These are phyloP conservation scores for Jamesozyma jinghongensis DNA, from an alignment of 805 yeast species.

Conservation along the genomic window DNA sequence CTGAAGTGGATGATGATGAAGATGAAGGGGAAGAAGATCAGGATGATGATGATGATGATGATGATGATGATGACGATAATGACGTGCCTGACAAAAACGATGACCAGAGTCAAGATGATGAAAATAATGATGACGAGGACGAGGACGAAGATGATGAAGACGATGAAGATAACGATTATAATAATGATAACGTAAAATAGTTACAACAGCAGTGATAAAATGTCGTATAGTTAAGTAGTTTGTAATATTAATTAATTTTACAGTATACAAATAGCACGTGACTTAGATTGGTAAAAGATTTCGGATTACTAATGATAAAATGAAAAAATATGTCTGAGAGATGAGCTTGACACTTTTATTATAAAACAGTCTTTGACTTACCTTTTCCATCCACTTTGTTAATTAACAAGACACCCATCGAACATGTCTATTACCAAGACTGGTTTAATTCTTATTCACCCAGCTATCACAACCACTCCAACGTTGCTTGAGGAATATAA, in stretches of 20 bases:
- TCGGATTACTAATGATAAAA: not conserved
- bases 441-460: slow-evolving; percentile 48
- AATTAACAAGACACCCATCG: not conserved
- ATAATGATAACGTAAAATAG: slow-evolving; percentile 25
- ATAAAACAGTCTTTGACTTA: too few relatives aligned
- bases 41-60: slow-evolving; percentile 32
- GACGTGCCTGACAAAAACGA: slow-evolving; percentile 40
- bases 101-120: slow-evolving; percentile 37
- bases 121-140: slow-evolving; percentile 38
- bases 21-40: slow-evolving; percentile 39
- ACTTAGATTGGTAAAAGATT: too few relatives aligned
- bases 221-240: not conserved
- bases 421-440: slow-evolving; percentile 8
- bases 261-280: too few relatives aligned
- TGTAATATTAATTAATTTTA: too few relatives aligned
- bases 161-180: slow-evolving; percentile 32
- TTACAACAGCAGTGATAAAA: not conserved
- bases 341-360: too few relatives aligned
- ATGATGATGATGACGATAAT: slow-evolving; percentile 33
- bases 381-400: too few relatives aligned
- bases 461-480: slow-evolving; percentile 55
- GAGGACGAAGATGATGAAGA: slow-evolving; percentile 30
- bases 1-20: slow-evolving; percentile 44
- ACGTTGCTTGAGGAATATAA: slow-evolving; percentile 36
- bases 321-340: too few relatives aligned